Evolutionary conservation across 257 asterid genomes (phyloP), one percentile per base, ranked within the genome.

Genomic region (Jasminum sambac): DNA sequence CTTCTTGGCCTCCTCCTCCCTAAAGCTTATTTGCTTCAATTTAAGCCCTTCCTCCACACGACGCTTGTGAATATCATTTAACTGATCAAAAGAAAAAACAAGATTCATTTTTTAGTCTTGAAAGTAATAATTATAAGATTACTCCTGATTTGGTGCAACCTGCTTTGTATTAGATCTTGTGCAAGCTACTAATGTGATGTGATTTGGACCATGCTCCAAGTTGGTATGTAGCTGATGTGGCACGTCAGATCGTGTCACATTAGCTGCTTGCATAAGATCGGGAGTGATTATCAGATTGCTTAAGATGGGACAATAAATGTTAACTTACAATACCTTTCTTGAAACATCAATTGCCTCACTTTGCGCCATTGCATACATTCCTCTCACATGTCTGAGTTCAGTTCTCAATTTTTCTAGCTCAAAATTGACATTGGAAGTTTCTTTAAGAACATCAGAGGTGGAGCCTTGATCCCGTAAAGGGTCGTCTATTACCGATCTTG

Each of bases 331-430:
- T 85, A 92, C 98, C 97, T 90, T 88, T 72, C 92, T 84, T 46
- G 97, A 93, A 73, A 96, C 89, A 67, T 93, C 94, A 40, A 80
- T 70, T 1, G 88, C 90, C 78, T 93, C 96, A 16, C 84, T 82
- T 80, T 93, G 97, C 55, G 96, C 92, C 81, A 86, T 74, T 62
- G 90, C 96, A 71, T 86, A 86, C 95, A 90, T 86, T 78, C 95
- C 97, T 69, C 87, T 86, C 60, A 77, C 71, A 80, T 89, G 95
- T 78, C 91, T 81, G 64, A 93, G 85, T 83, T 93, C 96, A 67
- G 80, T 73, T 77, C 96, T 89, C 84, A 93, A 73, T 69, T 90
- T 93, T 78, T 93, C 96, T 36, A 90, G 87, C 87, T 90, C 98
- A 78, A 84, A 80, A 68, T 86, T 50, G 64, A 84, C 23, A 69